Evolutionary conservation across 495 filamentous ascomycete genomes (phyloP), one percentile per base, ranked within the genome.

Genomic region (Hamigera avellanea): DNA sequence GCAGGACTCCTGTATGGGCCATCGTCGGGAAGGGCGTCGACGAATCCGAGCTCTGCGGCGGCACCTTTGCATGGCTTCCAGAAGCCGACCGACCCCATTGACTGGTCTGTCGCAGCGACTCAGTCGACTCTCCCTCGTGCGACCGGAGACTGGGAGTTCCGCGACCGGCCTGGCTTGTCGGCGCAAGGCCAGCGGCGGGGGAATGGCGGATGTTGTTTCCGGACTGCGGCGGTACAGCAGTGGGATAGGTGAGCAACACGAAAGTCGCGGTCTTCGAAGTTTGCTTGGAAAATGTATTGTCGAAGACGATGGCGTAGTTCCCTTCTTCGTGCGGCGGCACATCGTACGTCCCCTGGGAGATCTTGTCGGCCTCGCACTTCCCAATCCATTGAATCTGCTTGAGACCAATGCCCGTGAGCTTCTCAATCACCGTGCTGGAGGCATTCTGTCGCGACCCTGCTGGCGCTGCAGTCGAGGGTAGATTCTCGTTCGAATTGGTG

Each of bases 241-340:
- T 86, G 21, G 89, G 86, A 47, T 96, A 95, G 10, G 86, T 95
- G 44, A 96, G 71, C 29, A 96, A 73, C 14, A 95, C 89, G 44
- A 96, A 83, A 14, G 89, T 96, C 9, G 83, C 84, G 26, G 82
- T 93, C 61, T 98, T 98, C 35, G 87, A 86, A 27, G 86, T 76
- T 52, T 87, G 81, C 62, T 95, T 96, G 33, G 88, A 93, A 56
- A 96, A 96, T 21, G 93, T 98, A 53, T 98, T 98, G 70, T 98
- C 91, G 53, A 98, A 95, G 17, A 96, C 84, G 37, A 98, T 69
- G 19, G 86, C 91, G 57, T 93, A 98, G 76, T 95, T 95, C 39
- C 88, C 91, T 2, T 82, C 84, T 36, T 84, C 76, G 10, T 69
- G 72, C 26, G 57, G 48, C 3, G 64, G 57, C 12, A 95, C 86